Evolutionary conservation across 495 filamentous ascomycete species (phyloP).

Genomic region (Hyaloscypha bicolor): DNA sequence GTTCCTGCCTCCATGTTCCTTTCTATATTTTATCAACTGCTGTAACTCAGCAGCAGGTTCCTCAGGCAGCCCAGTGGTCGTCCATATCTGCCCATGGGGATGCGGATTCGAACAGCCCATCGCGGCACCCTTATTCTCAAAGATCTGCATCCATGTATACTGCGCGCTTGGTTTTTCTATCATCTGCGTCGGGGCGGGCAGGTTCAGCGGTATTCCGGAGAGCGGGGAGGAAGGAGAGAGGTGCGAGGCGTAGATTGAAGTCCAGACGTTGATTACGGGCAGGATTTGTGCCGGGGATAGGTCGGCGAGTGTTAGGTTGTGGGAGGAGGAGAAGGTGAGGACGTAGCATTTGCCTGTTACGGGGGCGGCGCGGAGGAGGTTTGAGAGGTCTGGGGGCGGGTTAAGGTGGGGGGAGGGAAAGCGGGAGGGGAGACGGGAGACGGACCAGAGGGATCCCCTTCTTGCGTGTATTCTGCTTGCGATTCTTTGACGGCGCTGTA

Average conservation of each 20-base stretch:
- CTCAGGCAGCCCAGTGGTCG: conserved; percentile 84
- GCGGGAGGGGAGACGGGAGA: background rate
- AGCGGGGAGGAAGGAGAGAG: conserved; percentile 73
- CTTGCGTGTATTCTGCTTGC: conserved; percentile 69
- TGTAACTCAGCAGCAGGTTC: conserved; percentile 79
- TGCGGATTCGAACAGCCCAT: conserved; percentile 99
- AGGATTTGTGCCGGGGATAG: conserved; percentile 68
- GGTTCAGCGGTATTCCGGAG: conserved; percentile 23
- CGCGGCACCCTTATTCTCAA: conserved; percentile 96
- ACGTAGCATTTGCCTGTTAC: conserved; percentile 98
- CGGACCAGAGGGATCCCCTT: conserved; percentile 53
- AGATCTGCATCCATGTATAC: conserved; percentile 98
- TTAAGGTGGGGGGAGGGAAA: background rate
- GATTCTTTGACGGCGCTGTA: conserved; percentile 96
- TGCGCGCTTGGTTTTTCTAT: conserved; percentile 60
- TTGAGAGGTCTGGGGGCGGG: conserved; percentile 59
- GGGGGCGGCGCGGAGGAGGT: conserved; percentile 77
- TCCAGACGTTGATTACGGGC: conserved; percentile 83
- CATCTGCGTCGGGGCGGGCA: conserved; percentile 48
- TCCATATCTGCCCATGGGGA: conserved; percentile 97
- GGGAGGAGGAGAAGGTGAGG: conserved; percentile 85
- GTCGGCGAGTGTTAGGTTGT: conserved; percentile 92
- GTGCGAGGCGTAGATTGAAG: conserved; percentile 81
- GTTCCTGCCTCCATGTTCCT: conserved; percentile 68
- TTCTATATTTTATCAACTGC: conserved; percentile 74